Conservation (phyloP, 1,139 yeast genomes). For the Blastobotrys aristatus region DNA sequence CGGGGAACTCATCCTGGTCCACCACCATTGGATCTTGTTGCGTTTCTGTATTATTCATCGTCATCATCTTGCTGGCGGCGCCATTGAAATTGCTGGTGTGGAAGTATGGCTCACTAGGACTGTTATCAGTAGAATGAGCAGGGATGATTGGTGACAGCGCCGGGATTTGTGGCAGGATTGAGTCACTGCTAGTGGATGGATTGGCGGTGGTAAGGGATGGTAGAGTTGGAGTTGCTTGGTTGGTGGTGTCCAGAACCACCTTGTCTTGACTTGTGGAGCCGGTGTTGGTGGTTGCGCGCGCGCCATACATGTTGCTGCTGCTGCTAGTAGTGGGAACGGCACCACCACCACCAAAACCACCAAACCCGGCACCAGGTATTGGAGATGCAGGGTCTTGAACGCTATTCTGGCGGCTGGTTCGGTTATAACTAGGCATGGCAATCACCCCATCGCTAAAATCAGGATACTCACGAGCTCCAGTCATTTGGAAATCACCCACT, state of each 20-base stretch:
- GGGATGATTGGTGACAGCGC: constrained; percentile 19
- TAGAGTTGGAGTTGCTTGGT: not conserved
- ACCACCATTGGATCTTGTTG: constrained; percentile 11
- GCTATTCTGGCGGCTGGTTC: not conserved
- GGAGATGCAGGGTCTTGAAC: not conserved
- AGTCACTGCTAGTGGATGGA: not conserved
- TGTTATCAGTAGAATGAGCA: constrained; percentile 11
- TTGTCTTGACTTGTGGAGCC: not conserved
- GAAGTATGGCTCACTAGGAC: constrained; percentile 15
- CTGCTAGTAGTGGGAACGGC: not conserved
- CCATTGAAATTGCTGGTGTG: constrained; percentile 5
- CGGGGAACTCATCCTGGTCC: constrained; percentile 14
- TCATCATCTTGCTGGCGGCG: not conserved
- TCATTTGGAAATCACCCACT: constrained; percentile 70
- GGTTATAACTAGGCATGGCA: constrained; percentile 18
- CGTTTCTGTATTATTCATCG: not conserved
- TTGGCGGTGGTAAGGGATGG: not conserved
- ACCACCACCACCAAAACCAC: not conserved
- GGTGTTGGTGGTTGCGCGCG: not conserved
- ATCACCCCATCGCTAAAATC: constrained; percentile 68
- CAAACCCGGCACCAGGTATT: not conserved
- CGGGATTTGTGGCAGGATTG: constrained; percentile 19
- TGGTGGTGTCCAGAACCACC: too few species aligned
- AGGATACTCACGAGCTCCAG: constrained; percentile 62
- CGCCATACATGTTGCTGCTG: too few species aligned